Base-by-base conservation (phyloP, 345 rosid genomes). In the Acer saccharum region DNA sequence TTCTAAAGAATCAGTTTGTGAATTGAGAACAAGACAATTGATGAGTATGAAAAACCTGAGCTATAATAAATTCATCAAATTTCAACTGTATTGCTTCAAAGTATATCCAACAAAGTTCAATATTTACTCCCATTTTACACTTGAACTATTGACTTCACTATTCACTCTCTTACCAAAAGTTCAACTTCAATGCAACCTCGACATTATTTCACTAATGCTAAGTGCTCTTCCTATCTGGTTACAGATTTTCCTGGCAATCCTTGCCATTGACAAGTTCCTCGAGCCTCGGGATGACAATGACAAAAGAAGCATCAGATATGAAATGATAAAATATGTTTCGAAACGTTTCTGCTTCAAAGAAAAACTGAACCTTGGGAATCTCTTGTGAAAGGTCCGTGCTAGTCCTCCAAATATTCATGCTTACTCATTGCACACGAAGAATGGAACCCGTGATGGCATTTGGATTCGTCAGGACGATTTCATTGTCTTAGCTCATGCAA, bases 101-200 rank as follows among this genome's bases (percentile, higher is more conserved):
- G 9, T 18, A 8, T n/a, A 5, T 29, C 55, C 43, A 65, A 32
- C 43, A 27, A 65, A 16, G 2, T 65, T 65, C 76, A 60, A 57
- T 60, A 23, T 23, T 61, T 71, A 29, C 23, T 71, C 23, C n/a
- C 71, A 44, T 68, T 66, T 73, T 62, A 73, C 76, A 73, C 41
- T 64, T 21, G 17, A n/a, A 64, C 35, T 6, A 29, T 29, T 29
- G 4, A 50, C 29, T 25, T 20, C 10, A 62, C 9, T 62, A 43
- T 63, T 68, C 58, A 62, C 12, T 29, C 54, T 43, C 57, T 20
- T 20, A 11, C 5, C 39, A 35, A 35, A 32, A 35, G 39, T 35
- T 35, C 39, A 65, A 68, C 27, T 48, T 32, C 1, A n/a, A 6
- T 75, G 52, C 39, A 35, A 48, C 14, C n/a, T 21, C 32, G 44